These are phyloP conservation scores for Vachellia pachyceras DNA, from an alignment of 306 rosid species.

Conservation along the genomic window DNA sequence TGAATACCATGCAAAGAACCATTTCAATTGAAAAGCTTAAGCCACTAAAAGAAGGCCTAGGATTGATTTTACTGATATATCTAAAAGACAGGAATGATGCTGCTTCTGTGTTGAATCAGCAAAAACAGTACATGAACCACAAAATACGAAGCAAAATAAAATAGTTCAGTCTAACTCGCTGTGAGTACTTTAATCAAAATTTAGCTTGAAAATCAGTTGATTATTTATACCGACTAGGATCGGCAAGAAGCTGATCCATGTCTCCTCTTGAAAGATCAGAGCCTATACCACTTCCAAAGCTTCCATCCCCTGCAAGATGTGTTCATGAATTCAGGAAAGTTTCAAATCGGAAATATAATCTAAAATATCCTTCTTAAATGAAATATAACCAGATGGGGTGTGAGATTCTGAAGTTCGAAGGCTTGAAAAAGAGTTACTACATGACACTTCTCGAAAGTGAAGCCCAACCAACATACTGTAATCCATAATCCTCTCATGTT, in stretches of 20 bases:
- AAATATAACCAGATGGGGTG: constrained; percentile 44
- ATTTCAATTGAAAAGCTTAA: not conserved
- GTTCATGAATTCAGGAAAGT: constrained; percentile 27
- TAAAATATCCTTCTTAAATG: constrained; percentile 2
- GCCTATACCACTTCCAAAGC: constrained; percentile 36
- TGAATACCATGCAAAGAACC: not conserved
- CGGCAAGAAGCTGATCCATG: constrained; percentile 49
- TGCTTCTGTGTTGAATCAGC: not conserved
- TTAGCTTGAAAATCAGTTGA: constrained; percentile 20
- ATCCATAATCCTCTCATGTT: constrained; percentile 96
- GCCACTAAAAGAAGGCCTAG: not conserved
- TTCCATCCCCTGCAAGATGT: constrained; percentile 41
- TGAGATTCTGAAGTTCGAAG: not conserved
- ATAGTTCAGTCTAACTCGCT: not conserved
- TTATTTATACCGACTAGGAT: constrained; percentile 62
- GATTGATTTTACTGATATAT: not conserved
- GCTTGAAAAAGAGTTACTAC: constrained; percentile 36
- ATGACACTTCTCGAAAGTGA: constrained; percentile 72
- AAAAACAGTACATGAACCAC: not conserved
- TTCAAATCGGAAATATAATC: not conserved
- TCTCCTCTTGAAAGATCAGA: constrained; percentile 57
- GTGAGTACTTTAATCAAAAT: not conserved
- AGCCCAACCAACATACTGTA: constrained; percentile 94
- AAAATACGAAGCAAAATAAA: constrained; percentile 23
- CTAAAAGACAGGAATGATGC: not conserved